These are phyloP conservation scores for Dendrobium catenatum DNA, from an alignment of 106 monocot genomes.

Conservation along the genomic window DNA sequence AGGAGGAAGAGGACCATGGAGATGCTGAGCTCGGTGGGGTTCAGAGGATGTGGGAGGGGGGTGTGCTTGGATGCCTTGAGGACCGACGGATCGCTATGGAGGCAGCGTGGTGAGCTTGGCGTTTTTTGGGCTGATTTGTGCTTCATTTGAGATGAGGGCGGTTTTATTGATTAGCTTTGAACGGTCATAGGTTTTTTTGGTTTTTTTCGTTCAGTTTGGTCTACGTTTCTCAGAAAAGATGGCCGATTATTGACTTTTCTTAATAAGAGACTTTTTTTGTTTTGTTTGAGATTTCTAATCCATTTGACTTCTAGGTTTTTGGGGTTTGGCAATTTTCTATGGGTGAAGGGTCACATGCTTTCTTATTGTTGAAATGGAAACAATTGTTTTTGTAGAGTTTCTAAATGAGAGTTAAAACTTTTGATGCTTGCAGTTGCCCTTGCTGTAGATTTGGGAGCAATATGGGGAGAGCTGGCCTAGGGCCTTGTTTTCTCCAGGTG, in stretches of 20 bases:
- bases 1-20: slow-evolving; percentile 12
- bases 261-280: background rate
- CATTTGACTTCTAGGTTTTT: background rate
- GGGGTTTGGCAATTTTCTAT: background rate
- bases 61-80: slow-evolving; percentile 59
- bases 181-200: background rate
- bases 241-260: slow-evolving; percentile 4
- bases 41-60: slow-evolving; percentile 97
- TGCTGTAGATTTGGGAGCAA: slow-evolving; percentile 89
- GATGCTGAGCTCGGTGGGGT: slow-evolving; percentile 39
- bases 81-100: slow-evolving; percentile 70
- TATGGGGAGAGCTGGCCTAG: slow-evolving; percentile 71
- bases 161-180: background rate
- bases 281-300: background rate
- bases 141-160: background rate
- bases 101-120: slow-evolving; percentile 49
- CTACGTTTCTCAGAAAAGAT: background rate
- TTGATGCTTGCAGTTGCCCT: slow-evolving; percentile 60
- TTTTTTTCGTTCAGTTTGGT: slow-evolving; percentile 3
- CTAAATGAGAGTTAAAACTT: background rate
- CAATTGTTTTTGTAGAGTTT: background rate
- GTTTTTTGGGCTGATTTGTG: background rate
- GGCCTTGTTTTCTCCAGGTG: slow-evolving; percentile 77
- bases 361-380: background rate
- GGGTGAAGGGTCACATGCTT: background rate